phyloP scores from a whole-genome alignment of 805 yeast species.

The Yarrowia porcina region DNA sequence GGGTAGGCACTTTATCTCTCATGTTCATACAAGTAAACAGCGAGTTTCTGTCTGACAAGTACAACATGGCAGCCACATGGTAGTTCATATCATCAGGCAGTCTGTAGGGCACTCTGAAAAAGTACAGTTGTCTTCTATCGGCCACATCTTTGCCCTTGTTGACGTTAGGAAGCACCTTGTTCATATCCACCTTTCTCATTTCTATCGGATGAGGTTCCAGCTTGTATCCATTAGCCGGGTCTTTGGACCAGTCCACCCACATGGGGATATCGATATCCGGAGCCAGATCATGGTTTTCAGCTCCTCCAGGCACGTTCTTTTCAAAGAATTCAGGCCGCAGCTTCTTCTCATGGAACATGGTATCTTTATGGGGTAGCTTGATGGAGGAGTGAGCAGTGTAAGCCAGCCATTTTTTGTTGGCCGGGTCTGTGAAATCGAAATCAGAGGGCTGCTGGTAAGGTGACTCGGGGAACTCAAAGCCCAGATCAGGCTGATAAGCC shows the following conservation, averaged over 20 bases:
- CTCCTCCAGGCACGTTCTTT: constrained; percentile 27
- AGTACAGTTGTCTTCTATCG: constrained; percentile 34
- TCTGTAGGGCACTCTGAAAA: constrained; percentile 31
- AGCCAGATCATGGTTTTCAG: constrained; percentile 30
- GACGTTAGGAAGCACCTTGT: constrained; percentile 14
- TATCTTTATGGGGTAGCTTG: constrained; percentile 27
- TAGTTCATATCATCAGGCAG: constrained; percentile 31
- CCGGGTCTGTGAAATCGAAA: constrained; percentile 12
- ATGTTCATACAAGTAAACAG: constrained; percentile 36
- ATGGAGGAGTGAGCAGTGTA: constrained; percentile 28
- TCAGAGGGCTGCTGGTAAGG: constrained; percentile 25
- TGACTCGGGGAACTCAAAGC: constrained; percentile 30
- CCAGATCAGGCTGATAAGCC: constrained; percentile 34
- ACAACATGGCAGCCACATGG: constrained; percentile 36
- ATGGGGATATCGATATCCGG: constrained; percentile 34
- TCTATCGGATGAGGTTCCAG: constrained; percentile 35
- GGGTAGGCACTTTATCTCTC: constrained; percentile 29
- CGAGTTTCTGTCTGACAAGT: constrained; percentile 39
- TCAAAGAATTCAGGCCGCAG: constrained; percentile 22
- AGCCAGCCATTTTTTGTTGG: constrained; percentile 22
- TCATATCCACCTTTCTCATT: constrained; percentile 34
- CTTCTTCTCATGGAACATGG: constrained; percentile 25
- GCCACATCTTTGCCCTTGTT: constrained; percentile 27
- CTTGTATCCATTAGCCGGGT: background rate
- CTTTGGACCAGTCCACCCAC: constrained; percentile 30